phyloP scores from a whole-genome alignment of 2,329 filamentous ascomycete species.

The Cercospora sp. region DNA sequence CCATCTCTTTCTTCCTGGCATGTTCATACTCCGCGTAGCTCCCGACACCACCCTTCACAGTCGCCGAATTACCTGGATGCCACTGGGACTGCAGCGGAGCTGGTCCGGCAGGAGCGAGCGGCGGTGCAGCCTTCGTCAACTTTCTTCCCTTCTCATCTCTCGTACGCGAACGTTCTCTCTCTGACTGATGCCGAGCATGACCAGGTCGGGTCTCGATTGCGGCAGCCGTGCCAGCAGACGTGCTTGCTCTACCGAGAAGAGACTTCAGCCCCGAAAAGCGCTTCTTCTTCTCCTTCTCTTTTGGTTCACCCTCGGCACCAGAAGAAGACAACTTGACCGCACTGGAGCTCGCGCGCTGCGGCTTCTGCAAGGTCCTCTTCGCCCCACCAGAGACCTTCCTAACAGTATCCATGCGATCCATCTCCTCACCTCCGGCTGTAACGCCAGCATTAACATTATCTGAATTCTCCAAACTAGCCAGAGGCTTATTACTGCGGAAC shows the following conservation, averaged over 20 bases:
- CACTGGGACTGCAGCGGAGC: slow-evolving; percentile 4
- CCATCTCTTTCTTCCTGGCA: slow-evolving; percentile 6
- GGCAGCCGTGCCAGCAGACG: slow-evolving; percentile 27
- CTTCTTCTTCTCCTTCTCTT: slow-evolving; percentile 41
- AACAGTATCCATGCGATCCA: slow-evolving; percentile 1
- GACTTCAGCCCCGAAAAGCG: slow-evolving; percentile 48
- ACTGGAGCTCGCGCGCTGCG: slow-evolving; percentile 33
- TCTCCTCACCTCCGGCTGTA: not conserved
- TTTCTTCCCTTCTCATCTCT: slow-evolving; percentile 13
- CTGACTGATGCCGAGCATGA: not conserved
- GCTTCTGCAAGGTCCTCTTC: slow-evolving; percentile 34
- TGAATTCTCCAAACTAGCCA: slow-evolving; percentile 13
- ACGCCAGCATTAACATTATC: not conserved
- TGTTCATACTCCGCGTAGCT: slow-evolving; percentile 15
- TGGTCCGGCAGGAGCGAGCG: slow-evolving; percentile 1
- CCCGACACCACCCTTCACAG: slow-evolving; percentile 10
- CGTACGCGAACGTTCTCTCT: slow-evolving; percentile 3
- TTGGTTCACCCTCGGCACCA: slow-evolving; percentile 6
- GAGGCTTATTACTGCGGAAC: not conserved
- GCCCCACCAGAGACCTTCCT: slow-evolving; percentile 2
- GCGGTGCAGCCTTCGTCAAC: slow-evolving; percentile 16
- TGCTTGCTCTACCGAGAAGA: slow-evolving; percentile 45
- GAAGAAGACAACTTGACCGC: slow-evolving; percentile 16
- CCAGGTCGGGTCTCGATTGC: not conserved
- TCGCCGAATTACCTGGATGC: slow-evolving; percentile 10